phyloP scores from a whole-genome alignment of 2,329 filamentous ascomycete species.

The Blastomyces emzantsi region DNA sequence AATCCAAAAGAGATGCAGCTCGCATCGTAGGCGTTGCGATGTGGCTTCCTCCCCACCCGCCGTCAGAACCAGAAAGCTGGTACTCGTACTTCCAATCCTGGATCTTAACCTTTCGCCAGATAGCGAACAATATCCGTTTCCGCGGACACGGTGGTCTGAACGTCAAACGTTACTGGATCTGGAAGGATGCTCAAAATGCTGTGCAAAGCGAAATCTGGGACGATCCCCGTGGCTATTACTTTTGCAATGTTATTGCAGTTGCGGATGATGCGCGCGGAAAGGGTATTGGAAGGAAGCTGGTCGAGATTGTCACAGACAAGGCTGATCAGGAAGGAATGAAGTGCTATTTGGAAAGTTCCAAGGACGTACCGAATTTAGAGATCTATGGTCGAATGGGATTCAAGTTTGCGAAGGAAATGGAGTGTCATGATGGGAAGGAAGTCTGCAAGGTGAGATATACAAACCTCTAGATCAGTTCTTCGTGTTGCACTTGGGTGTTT shows the following conservation, averaged over 20 bases:
- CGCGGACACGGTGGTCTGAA: constrained; percentile 58
- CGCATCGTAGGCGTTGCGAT: constrained; percentile 61
- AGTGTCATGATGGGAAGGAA: constrained; percentile 51
- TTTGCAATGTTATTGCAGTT: constrained; percentile 67
- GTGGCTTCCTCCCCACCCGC: constrained; percentile 55
- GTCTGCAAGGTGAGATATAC: constrained; percentile 36
- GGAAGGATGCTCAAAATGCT: constrained; percentile 57
- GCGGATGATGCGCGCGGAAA: constrained; percentile 55
- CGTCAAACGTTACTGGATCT: constrained; percentile 60
- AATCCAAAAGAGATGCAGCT: constrained; percentile 9
- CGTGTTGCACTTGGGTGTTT: background rate
- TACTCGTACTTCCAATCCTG: constrained; percentile 54
- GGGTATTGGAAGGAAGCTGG: constrained; percentile 57
- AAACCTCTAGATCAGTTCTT: background rate
- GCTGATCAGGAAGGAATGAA: constrained; percentile 56
- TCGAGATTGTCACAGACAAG: constrained; percentile 52
- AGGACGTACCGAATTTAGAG: constrained; percentile 57
- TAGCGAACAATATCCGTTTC: constrained; percentile 58
- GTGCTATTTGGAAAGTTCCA: constrained; percentile 64
- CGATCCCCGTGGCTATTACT: constrained; percentile 60
- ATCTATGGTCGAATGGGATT: constrained; percentile 67
- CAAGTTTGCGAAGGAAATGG: constrained; percentile 56
- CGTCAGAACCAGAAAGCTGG: constrained; percentile 48
- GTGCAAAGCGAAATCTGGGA: constrained; percentile 57
- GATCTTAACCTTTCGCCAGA: constrained; percentile 57